Evolutionary conservation across 169 alveolate species (phyloP).

Genomic region (Cystoisospora suis): DNA sequence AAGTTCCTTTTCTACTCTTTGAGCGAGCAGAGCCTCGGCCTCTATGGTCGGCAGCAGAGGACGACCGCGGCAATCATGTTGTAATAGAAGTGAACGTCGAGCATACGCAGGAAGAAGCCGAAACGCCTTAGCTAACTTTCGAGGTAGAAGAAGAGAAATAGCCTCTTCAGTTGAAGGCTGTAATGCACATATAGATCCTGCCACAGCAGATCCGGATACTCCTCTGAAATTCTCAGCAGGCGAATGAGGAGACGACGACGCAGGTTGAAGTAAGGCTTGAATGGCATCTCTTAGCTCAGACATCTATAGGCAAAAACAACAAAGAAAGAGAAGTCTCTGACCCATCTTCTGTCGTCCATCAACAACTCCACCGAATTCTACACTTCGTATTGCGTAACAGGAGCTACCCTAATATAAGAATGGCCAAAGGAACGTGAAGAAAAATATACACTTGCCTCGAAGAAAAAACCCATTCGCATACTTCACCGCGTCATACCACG

Average conservation of each 20-base stretch:
- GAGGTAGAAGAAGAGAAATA: neutral
- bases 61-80: conserved; percentile 15
- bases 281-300: neutral
- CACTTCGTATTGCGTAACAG: neutral
- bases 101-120: conserved; percentile 27
- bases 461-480: neutral
- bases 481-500: no score
- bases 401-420: neutral
- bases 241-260: neutral
- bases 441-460: neutral
- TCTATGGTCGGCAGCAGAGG: conserved; percentile 38
- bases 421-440: neutral
- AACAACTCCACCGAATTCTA: neutral
- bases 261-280: neutral
- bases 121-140: neutral
- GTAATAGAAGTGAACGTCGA: conserved; percentile 15
- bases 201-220: neutral
- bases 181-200: neutral
- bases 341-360: no score
- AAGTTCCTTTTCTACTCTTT: conserved; percentile 21
- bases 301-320: neutral
- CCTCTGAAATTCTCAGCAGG: neutral
- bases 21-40: conserved; percentile 31
- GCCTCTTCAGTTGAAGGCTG: neutral
- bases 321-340: no score